Evolutionary conservation across 2,329 filamentous ascomycete genomes (phyloP), one percentile per base, ranked within the genome.

Genomic region (Emergomyces africanus): DNA sequence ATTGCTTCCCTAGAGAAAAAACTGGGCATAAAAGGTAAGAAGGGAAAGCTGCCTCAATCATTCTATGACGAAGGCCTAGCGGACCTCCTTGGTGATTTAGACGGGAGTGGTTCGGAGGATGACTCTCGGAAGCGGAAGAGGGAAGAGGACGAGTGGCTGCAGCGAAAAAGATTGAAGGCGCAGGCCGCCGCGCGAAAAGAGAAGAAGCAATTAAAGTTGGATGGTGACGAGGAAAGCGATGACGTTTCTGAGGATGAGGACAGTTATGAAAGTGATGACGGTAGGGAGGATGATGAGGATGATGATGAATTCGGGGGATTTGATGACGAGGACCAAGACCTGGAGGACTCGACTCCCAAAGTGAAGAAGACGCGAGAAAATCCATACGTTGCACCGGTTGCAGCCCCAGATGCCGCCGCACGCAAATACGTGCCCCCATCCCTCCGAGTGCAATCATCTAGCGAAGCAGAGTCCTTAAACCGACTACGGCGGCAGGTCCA

Each of bases 371-470:
- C 79, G 77, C 61, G 84, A 61, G 92, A 97, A 71, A 96, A 97
- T 65, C 92, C 92, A 4, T 97, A 96, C 65, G 78, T 92, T 56
- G 87, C 92, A 2, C 92, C 92, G 9, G 74, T 79, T 9, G 56
- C 63, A 20, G 15, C 68, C 3, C 63, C 57, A 39, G 53, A 55
- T 5, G 14, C 74, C 30, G 68, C 71, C 4, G 71, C 76, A 1
- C 62, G 79, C 5, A 96, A 95, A 81, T 99, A 99, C 66, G 81
- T 96, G 2, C 92, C 94, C 1, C 94, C 92, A 2, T 95, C 91
- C 0, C 76, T 94, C 57, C 83, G 90, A 53, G 85, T 81, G 64
- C 76, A 80, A 39, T 74, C 81, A 2, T 78, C 81, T 0, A 82
- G 83, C 0, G 85, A 88, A 63, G 79, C 81, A 1, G 88, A 95